Evolutionary conservation across 805 yeast species (phyloP), one percentile per base, ranked within the genome.

Genomic region (Spathaspora arborariae): DNA sequence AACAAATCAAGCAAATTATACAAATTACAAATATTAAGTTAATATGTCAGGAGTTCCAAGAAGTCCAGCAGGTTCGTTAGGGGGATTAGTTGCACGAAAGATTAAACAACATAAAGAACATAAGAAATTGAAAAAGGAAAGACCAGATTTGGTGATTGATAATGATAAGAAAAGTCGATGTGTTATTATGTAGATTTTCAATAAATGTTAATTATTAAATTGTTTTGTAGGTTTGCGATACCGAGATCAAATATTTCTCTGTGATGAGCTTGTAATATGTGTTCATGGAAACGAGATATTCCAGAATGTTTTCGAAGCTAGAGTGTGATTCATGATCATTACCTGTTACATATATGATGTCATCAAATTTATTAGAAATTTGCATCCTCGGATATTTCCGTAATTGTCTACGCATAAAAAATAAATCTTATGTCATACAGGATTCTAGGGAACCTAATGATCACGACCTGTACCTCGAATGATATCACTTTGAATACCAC

Each of bases 1-100:
- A 24, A 24, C 10, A 30, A 9, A 13, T 13, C n/a, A 13, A 30
- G 6, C 27, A 24, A 30, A 13, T 30, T 30, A 30, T 30, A 30
- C 35, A 30, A 30, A 13, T n/a, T 30, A 30, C n/a, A 8, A 10
- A 30, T 24, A 24, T 5, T 24, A 9, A 24, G n/a, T 13, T 9
- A 24, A 24, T 24, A 30, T 30, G 35, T 30, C 39, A 37, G 39
- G 39, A 16, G 36, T 40, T 16, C 42, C 42, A 40, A 13, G 42
- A 40, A 40, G 33, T 30, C 33, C 42, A 20, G 33, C 42, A 5
- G 42, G 21, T 18, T 22, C 20, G 11, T 20, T 40, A 22, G 42
- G 42, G n/a, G 42, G 35, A 1, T 18, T 24, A 27, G 20, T 13
- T 18, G 42, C 42, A 7, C 13, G 22, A 40, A 30, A 26, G n/a